These are phyloP conservation scores for Avena atlantica DNA, from an alignment of 176 grass and related monocot genomes.

Conservation along the genomic window DNA sequence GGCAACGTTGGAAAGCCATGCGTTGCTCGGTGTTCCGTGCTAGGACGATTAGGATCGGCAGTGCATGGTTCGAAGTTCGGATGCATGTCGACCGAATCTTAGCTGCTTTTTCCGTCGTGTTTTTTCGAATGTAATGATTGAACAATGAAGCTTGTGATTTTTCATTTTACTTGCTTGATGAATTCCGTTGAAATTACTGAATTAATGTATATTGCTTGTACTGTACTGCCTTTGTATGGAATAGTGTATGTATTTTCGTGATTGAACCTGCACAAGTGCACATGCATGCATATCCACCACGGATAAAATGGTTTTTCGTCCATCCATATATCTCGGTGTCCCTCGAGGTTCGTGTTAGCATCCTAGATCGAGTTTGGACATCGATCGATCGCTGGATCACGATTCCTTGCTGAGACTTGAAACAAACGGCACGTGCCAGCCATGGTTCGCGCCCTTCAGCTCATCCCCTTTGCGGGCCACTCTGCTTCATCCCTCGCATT, in stretches of 20 bases:
- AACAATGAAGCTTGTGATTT: constrained; percentile 6
- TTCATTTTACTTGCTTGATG: not conserved
- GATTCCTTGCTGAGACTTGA: constrained; percentile 38
- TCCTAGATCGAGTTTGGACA: not conserved
- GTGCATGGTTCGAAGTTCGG: not conserved
- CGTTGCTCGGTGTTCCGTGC: constrained; percentile 11
- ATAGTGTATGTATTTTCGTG: too few relatives aligned
- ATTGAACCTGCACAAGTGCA: too few relatives aligned
- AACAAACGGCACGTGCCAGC: not conserved
- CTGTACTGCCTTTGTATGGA: too few relatives aligned
- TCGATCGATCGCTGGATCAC: not conserved
- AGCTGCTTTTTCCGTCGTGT: not conserved
- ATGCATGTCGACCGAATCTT: not conserved
- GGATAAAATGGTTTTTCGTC: not conserved
- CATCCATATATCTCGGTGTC: not conserved
- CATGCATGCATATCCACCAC: not conserved
- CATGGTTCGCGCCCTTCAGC: not conserved
- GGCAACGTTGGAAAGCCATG: not conserved
- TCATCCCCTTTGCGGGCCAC: too few relatives aligned
- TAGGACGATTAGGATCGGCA: constrained; percentile 26
- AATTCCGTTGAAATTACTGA: not conserved
- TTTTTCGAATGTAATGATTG: constrained; percentile 4
- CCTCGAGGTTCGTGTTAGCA: not conserved
- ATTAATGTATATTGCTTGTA: too few relatives aligned
- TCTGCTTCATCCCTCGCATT: not conserved